These are phyloP conservation scores for Amanita fuliginea DNA, from an alignment of 768 basidiomycete species.

Conservation along the genomic window DNA sequence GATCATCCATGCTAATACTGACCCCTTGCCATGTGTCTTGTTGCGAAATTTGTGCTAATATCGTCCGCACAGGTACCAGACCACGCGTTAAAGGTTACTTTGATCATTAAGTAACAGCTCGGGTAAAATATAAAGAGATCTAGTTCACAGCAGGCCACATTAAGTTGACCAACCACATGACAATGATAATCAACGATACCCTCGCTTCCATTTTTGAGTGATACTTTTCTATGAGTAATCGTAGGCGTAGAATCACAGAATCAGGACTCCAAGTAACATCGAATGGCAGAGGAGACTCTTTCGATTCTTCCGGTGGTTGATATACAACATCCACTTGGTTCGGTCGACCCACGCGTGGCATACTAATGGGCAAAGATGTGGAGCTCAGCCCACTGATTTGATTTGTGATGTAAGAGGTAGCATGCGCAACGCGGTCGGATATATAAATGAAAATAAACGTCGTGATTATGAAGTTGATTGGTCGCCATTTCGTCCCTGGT, in stretches of 20 bases:
- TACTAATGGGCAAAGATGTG: conserved; percentile 14
- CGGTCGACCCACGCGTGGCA: conserved; percentile 12
- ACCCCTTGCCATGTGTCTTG: conserved; percentile 12
- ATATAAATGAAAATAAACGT: conserved; percentile 74
- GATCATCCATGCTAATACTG: conserved; percentile 92
- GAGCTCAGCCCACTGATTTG: conserved; percentile 33
- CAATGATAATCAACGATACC: conserved; percentile 14
- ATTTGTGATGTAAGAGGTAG: conserved; percentile 61
- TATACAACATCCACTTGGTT: too few relatives aligned
- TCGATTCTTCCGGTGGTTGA: neutral
- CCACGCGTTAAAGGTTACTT: too few relatives aligned
- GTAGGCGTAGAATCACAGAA: neutral
- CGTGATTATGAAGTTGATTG: conserved; percentile 70
- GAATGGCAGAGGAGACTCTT: neutral
- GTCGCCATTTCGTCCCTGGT: conserved; percentile 62
- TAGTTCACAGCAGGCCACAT: conserved; percentile 26
- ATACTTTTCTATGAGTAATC: neutral
- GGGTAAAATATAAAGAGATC: neutral
- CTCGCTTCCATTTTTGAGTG: neutral
- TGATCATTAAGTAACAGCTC: neutral
- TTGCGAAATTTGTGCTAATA: neutral
- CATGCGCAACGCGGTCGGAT: conserved; percentile 64
- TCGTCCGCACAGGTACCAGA: neutral
- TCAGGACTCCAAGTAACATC: neutral
- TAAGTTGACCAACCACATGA: conserved; percentile 46